A percentile compares a stretch with the other conserved stretches of the same genome.
phyloP scores from a whole-genome alignment of 768 basidiomycete species.

The Leccinum disarticulatum region DNA sequence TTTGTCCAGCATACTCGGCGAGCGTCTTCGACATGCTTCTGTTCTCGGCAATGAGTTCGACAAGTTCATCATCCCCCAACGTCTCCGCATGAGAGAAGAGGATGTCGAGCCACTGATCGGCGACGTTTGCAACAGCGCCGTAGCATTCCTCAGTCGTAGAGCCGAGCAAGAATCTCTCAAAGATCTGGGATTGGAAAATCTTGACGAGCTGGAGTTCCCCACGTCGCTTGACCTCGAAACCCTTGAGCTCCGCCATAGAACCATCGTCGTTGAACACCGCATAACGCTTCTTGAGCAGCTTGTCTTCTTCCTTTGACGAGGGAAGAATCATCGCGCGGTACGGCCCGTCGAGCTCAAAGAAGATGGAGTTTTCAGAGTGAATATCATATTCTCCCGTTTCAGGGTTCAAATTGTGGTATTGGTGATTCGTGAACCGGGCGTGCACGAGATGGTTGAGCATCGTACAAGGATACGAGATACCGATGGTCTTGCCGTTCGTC shows the following conservation, averaged over 20 bases:
- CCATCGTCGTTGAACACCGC: conserved; percentile 99
- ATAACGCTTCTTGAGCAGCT: conserved; percentile 96
- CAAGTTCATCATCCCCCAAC: conserved; percentile 86
- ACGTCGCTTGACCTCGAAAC: conserved; percentile 97
- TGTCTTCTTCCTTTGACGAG: conserved; percentile 99
- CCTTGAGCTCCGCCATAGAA: conserved; percentile 95
- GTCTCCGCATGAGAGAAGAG: conserved; percentile 84
- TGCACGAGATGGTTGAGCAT: conserved; percentile 99
- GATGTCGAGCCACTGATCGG: conserved; percentile 97
- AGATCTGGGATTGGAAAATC: conserved; percentile 98
- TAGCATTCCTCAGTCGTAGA: conserved; percentile 95
- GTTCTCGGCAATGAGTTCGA: conserved; percentile 98
- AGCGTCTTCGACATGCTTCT: conserved; percentile 96
- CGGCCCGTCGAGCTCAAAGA: conserved; percentile 98
- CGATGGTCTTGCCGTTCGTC: conserved; percentile 79
- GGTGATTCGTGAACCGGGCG: conserved; percentile 93
- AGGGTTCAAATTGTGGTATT: conserved; percentile 91
- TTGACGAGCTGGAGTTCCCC: conserved; percentile 99
- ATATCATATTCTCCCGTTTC: conserved; percentile 82
- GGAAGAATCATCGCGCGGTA: conserved; percentile 99
- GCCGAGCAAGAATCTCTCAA: conserved; percentile 95
- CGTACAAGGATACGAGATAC: conserved; percentile 95
- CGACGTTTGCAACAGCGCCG: conserved; percentile 87
- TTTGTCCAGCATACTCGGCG: conserved; percentile 94
- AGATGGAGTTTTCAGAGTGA: conserved; percentile 97